phyloP scores from a whole-genome alignment of 148 eudicot genomes.

The Cornus controversa region DNA sequence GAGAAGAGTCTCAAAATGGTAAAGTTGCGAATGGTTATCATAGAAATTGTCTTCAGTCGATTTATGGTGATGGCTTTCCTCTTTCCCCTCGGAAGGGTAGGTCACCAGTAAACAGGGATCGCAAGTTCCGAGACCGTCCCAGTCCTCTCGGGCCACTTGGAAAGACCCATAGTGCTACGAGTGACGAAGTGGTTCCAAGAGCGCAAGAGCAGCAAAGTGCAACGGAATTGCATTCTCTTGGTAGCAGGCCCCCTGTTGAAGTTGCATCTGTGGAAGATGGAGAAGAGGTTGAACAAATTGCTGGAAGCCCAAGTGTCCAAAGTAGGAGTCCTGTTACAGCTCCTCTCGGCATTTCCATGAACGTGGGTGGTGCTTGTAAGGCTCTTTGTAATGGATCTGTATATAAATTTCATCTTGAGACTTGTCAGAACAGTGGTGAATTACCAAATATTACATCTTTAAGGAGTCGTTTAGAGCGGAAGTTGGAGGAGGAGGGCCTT shows the following conservation, averaged over 20 bases:
- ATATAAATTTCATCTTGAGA: conserved; percentile 5
- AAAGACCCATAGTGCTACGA: conserved; percentile 28
- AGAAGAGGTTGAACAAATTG: conserved; percentile 49
- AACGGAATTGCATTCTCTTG: conserved; percentile 45
- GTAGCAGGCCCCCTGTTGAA: conserved; percentile 47
- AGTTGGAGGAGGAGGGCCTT: conserved; percentile 44
- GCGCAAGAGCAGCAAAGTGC: conserved; percentile 46
- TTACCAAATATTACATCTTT: conserved; percentile 44
- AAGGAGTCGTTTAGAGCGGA: conserved; percentile 37
- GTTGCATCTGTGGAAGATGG: conserved; percentile 49
- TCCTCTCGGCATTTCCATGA: conserved; percentile 46
- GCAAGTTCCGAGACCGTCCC: conserved; percentile 38
- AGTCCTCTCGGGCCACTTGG: conserved; percentile 54
- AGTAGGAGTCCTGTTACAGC: conserved; percentile 48
- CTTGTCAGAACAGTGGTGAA: conserved; percentile 37
- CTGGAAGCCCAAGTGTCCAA: conserved; percentile 29
- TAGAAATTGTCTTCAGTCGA: conserved; percentile 28
- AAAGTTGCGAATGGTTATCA: conserved; percentile 25
- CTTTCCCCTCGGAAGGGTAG: conserved; percentile 44
- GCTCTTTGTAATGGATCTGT: conserved; percentile 11
- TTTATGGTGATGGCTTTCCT: conserved; percentile 34
- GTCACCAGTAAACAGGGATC: conserved; percentile 30
- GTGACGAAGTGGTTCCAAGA: conserved; percentile 29
- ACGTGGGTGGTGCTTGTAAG: conserved; percentile 22
- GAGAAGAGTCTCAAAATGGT: conserved; percentile 14